Percentiles rank a stretch among this genome's conserved stretches.
Conservation (phyloP, 805 yeast genomes). For the Tetrapisispora namnaoensis region DNA sequence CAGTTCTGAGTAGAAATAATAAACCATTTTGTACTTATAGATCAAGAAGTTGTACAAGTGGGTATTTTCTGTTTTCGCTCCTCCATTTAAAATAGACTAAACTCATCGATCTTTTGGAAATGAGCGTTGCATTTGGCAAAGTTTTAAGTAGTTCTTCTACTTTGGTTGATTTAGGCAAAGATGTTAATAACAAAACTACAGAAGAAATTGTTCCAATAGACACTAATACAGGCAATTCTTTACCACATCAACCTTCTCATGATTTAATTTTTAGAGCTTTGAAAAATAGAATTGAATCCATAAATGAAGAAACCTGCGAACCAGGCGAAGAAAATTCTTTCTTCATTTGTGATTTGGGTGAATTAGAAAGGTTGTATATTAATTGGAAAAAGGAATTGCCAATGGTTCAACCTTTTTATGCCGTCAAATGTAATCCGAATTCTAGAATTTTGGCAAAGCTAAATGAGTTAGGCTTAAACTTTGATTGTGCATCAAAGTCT, state of each 20-base stretch:
- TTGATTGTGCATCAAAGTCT: constrained; percentile 86
- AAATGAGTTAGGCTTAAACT: constrained; percentile 56
- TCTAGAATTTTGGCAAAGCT: constrained; percentile 45
- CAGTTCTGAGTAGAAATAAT: too few relatives aligned
- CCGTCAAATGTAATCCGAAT: constrained; percentile 89
- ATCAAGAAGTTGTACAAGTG: too few relatives aligned
- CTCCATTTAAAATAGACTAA: too few relatives aligned
- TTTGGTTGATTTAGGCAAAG: constrained; percentile 6
- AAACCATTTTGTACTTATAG: too few relatives aligned
- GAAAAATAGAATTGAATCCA: constrained; percentile 30
- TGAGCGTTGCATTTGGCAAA: not conserved
- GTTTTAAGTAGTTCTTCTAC: constrained; percentile 5
- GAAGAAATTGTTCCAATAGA: not conserved
- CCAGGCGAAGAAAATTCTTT: constrained; percentile 82
- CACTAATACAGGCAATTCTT: not conserved
- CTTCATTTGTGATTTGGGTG: constrained; percentile 77
- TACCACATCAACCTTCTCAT: constrained; percentile 28
- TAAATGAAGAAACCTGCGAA: constrained; percentile 50
- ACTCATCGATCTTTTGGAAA: not conserved
- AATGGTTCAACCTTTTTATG: constrained; percentile 76
- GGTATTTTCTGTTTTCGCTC: too few relatives aligned
- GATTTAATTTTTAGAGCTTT: constrained; percentile 34
- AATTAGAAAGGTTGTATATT: constrained; percentile 49
- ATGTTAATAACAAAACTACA: not conserved
- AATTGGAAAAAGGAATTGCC: constrained; percentile 64